Conservation (phyloP, 1,139 yeast species). For the Petasospora rhodanensis region DNA sequence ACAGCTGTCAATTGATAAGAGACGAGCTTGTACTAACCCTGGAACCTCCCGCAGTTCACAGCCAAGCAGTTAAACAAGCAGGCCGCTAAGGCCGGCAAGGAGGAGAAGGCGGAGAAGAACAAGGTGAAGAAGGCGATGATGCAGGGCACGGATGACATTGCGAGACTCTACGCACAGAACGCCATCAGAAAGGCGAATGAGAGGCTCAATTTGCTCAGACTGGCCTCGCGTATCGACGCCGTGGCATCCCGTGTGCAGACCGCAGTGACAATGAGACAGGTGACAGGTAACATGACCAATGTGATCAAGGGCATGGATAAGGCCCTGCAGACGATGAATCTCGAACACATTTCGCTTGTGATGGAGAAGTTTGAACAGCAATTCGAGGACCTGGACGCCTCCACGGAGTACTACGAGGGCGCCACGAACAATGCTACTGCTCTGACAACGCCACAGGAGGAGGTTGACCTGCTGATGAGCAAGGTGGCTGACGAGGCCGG, state of each 20-base stretch:
- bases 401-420: conserved; percentile 87
- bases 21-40: conserved; percentile 7
- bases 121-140: conserved; percentile 80
- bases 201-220: conserved; percentile 70
- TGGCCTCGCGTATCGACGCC: conserved; percentile 90
- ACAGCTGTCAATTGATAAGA: no score
- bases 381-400: conserved; percentile 93
- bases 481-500: conserved; percentile 99
- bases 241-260: conserved; percentile 96
- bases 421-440: conserved; percentile 90
- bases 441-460: conserved; percentile 87
- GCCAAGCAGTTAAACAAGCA: conserved; percentile 91
- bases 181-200: conserved; percentile 92
- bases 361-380: conserved; percentile 98
- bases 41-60: conserved; percentile 52
- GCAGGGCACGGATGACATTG: conserved; percentile 89
- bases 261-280: conserved; percentile 94
- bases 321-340: conserved; percentile 93
- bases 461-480: conserved; percentile 85
- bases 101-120: conserved; percentile 80
- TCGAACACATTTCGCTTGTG: conserved; percentile 85
- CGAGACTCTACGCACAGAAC: conserved; percentile 90
- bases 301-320: conserved; percentile 95
- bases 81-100: conserved; percentile 86
- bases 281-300: conserved; percentile 88